These are phyloP conservation scores for Penicillium cataractarum DNA, from an alignment of 495 filamentous ascomycete genomes.

Conservation along the genomic window DNA sequence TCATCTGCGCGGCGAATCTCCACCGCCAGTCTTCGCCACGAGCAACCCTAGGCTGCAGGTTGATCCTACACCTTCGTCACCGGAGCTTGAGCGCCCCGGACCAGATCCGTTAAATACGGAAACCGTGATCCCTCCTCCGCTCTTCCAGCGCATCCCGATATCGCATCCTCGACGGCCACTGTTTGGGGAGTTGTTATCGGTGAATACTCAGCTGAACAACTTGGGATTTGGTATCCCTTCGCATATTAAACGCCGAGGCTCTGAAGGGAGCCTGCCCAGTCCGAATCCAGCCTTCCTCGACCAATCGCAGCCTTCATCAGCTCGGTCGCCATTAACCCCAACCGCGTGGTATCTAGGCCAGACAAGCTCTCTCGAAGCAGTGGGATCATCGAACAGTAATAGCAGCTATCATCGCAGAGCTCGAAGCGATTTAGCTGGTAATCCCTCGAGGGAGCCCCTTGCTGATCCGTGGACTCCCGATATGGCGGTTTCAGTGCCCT, in stretches of 20 bases:
- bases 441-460: conserved; percentile 27
- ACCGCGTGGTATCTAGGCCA: conserved; percentile 59
- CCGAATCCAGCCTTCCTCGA: conserved; percentile 55
- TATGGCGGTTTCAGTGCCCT: conserved; percentile 46
- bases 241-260: conserved; percentile 51
- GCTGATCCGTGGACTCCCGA: conserved; percentile 36
- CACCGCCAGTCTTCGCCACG: conserved; percentile 12
- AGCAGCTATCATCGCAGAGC: conserved; percentile 46
- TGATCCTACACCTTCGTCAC: conserved; percentile 20
- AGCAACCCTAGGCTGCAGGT: conserved; percentile 11
- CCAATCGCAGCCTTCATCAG: conserved; percentile 40
- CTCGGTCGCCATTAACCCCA: conserved; percentile 53
- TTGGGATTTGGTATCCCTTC: conserved; percentile 46
- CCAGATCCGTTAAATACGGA: conserved; percentile 4
- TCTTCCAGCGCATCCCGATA: conserved; percentile 27
- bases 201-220: conserved; percentile 41
- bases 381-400: conserved; percentile 20
- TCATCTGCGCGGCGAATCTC: conserved; percentile 30
- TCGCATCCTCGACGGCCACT: conserved; percentile 42
- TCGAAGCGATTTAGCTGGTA: conserved; percentile 48
- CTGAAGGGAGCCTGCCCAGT: conserved; percentile 57
- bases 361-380: conserved; percentile 51
- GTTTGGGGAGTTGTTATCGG: conserved; percentile 55
- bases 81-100: conserved; percentile 3
- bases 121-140: conserved; percentile 21